These are phyloP conservation scores for Aspergillus steynii DNA, from an alignment of 495 filamentous ascomycete genomes.

Conservation along the genomic window DNA sequence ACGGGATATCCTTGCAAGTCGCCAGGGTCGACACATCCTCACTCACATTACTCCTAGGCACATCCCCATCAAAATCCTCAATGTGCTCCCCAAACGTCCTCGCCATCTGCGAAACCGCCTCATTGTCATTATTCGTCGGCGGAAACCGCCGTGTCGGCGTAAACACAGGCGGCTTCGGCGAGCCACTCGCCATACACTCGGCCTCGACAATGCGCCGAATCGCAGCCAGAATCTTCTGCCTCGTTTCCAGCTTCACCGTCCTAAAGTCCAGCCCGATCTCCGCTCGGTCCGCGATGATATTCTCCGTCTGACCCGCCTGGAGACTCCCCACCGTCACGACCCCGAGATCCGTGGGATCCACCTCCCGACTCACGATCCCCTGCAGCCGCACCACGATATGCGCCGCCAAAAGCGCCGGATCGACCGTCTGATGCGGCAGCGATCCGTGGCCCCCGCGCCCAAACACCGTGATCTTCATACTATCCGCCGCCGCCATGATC, in stretches of 20 bases:
- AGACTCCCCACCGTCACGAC: slow-evolving; percentile 55
- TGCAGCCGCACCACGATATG: slow-evolving; percentile 51
- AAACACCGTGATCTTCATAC: slow-evolving; percentile 50
- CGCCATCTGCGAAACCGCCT: slow-evolving; percentile 28
- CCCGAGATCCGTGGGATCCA: slow-evolving; percentile 46
- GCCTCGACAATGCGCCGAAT: slow-evolving; percentile 52
- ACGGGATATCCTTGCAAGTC: slow-evolving; percentile 36
- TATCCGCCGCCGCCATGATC: slow-evolving; percentile 52
- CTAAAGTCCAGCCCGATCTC: slow-evolving; percentile 51
- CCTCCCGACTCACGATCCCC: slow-evolving; percentile 51
- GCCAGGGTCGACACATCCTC: slow-evolving; percentile 50
- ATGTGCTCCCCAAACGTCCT: slow-evolving; percentile 40
- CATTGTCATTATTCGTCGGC: slow-evolving; percentile 41
- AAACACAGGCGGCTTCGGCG: slow-evolving; percentile 44
- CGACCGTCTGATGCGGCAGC: slow-evolving; percentile 50
- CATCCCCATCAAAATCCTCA: slow-evolving; percentile 41
- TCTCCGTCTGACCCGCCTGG: slow-evolving; percentile 53
- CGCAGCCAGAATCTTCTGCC: slow-evolving; percentile 39
- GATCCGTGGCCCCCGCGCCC: slow-evolving; percentile 55
- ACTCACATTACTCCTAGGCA: slow-evolving; percentile 37
- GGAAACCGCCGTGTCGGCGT: slow-evolving; percentile 47
- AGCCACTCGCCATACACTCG: slow-evolving; percentile 49
- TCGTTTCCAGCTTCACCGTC: slow-evolving; percentile 37
- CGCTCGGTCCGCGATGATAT: slow-evolving; percentile 51
- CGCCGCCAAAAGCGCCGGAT: slow-evolving; percentile 52